Conservation (phyloP, 495 filamentous ascomycete species). For the Tuber borchii region DNA sequence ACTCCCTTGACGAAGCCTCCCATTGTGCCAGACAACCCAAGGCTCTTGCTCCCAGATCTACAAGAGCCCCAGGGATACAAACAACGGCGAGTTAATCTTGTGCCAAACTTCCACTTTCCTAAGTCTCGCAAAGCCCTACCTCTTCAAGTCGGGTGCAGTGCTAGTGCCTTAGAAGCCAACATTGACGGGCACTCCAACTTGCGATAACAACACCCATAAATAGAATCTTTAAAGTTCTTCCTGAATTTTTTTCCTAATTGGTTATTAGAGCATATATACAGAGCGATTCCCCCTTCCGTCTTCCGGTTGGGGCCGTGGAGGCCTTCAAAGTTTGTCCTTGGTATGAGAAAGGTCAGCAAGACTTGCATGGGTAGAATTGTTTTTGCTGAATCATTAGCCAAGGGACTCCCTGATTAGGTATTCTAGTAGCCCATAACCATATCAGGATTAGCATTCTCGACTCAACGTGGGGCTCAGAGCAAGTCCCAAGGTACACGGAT, state of each 20-base stretch:
- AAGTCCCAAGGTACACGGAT: background rate
- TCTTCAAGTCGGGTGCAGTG: background rate
- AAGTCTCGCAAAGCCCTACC: background rate
- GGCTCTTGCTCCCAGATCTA: background rate
- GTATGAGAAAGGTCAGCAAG: background rate
- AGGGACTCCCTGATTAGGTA: background rate
- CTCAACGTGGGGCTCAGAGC: background rate
- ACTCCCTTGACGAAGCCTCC: background rate
- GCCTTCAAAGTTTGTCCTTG: background rate
- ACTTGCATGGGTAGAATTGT: background rate
- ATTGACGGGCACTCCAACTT: background rate
- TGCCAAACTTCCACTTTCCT: background rate
- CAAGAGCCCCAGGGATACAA: background rate
- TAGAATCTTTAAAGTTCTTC: background rate
- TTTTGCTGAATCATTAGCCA: background rate
- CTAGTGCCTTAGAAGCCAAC: background rate
- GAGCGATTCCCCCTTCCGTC: background rate
- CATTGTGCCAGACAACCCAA: background rate
- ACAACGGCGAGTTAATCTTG: background rate
- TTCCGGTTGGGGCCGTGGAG: background rate
- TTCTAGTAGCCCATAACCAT: background rate
- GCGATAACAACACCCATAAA: background rate
- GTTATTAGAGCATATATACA: background rate
- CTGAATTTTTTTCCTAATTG: background rate
- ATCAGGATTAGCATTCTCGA: background rate